Percentiles rank a stretch among this genome's conserved stretches.
These are phyloP conservation scores for Starmerella bacillaris DNA, from an alignment of 805 yeast genomes.

Conservation along the genomic window DNA sequence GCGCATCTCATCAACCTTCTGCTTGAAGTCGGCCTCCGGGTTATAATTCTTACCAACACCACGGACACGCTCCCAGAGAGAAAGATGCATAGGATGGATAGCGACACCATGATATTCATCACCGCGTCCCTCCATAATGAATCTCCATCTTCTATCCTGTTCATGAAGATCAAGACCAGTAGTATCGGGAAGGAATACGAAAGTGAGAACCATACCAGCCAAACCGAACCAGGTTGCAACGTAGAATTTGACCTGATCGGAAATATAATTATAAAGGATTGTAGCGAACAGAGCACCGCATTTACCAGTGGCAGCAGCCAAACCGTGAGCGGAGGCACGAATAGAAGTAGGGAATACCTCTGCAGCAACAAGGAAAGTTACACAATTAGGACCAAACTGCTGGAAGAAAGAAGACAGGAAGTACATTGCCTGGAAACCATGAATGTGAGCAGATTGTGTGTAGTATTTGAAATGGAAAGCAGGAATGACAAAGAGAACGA, in stretches of 20 bases:
- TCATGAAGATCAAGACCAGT: conserved; percentile 25
- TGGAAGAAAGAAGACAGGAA: conserved; percentile 45
- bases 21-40: conserved; percentile 25
- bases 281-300: conserved; percentile 45
- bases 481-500: conserved; percentile 36
- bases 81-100: conserved; percentile 23
- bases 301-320: conserved; percentile 49
- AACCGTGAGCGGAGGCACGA: conserved; percentile 51
- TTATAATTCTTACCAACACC: conserved; percentile 24
- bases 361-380: conserved; percentile 46
- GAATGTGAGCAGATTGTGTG: conserved; percentile 17
- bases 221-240: conserved; percentile 27
- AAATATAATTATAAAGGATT: conserved; percentile 24
- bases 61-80: conserved; percentile 23
- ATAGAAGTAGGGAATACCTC: conserved; percentile 48
- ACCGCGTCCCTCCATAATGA: conserved; percentile 22
- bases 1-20: conserved; percentile 24
- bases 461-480: conserved; percentile 42
- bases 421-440: conserved; percentile 36
- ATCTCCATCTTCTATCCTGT: conserved; percentile 25
- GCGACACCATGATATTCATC: conserved; percentile 27
- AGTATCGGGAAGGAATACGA: conserved; percentile 23
- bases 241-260: conserved; percentile 22
- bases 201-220: conserved; percentile 23
- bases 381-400: conserved; percentile 50